Percentiles rank a stretch among this genome's conserved stretches.
Evolutionary conservation across 164 flowering plant genomes (phyloP).

Genomic region (Taxillus chinensis): DNA sequence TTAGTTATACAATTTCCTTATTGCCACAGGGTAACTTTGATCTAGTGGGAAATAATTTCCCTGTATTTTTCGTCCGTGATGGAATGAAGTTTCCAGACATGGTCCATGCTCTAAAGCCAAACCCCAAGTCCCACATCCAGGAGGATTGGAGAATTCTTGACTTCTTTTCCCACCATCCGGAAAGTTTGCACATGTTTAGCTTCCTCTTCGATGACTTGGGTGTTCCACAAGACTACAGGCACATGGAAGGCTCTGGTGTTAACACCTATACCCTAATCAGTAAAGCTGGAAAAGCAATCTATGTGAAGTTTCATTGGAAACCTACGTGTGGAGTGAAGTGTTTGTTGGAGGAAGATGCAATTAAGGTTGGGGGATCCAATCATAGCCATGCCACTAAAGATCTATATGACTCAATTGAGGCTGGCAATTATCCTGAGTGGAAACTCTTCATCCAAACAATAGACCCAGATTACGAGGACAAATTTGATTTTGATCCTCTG

Average conservation of each 20-base stretch:
- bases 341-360: conserved; percentile 77
- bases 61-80: conserved; percentile 77
- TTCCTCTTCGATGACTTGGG: conserved; percentile 91
- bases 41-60: conserved; percentile 80
- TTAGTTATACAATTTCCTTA: neutral
- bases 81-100: conserved; percentile 80
- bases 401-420: conserved; percentile 84
- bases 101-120: conserved; percentile 80
- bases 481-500: conserved; percentile 86
- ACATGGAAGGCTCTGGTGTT: conserved; percentile 97
- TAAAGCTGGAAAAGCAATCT: conserved; percentile 70
- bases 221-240: conserved; percentile 84
- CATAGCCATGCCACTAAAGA: conserved; percentile 99
- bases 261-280: conserved; percentile 74
- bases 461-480: conserved; percentile 81
- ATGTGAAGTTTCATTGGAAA: conserved; percentile 96
- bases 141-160: conserved; percentile 78
- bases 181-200: conserved; percentile 83
- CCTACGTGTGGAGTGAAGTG: conserved; percentile 94
- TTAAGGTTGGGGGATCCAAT: conserved; percentile 77
- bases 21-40: conserved; percentile 58
- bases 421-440: conserved; percentile 97
- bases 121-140: conserved; percentile 80
- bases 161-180: conserved; percentile 89
- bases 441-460: conserved; percentile 81